Evolutionary conservation across 257 asterid species (phyloP).

Genomic region (Primulina huaijiensis): DNA sequence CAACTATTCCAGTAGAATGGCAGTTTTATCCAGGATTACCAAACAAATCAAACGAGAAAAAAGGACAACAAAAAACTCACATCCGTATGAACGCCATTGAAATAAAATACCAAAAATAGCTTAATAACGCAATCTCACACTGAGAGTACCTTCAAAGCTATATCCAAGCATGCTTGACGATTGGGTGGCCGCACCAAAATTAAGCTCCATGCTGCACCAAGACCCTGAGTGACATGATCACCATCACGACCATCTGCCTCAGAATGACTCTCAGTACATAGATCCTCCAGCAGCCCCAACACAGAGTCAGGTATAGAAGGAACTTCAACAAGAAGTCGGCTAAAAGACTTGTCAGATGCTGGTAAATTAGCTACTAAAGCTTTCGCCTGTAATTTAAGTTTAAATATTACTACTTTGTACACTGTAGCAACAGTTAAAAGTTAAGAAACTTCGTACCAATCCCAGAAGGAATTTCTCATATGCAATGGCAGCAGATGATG

Average conservation of each 20-base stretch:
- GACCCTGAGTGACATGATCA: slow-evolving; percentile 97
- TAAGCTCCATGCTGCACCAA: slow-evolving; percentile 92
- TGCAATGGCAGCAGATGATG: slow-evolving; percentile 55
- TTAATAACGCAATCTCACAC: slow-evolving; percentile 18
- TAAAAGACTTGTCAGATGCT: slow-evolving; percentile 88
- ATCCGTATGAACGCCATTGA: slow-evolving; percentile 4
- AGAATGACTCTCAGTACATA: slow-evolving; percentile 57
- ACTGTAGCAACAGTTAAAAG: slow-evolving; percentile 9
- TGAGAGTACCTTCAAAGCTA: slow-evolving; percentile 74
- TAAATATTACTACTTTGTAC: slow-evolving; percentile 28
- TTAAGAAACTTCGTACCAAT: slow-evolving; percentile 59
- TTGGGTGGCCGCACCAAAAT: slow-evolving; percentile 73
- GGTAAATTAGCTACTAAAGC: slow-evolving; percentile 72
- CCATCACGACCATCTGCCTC: slow-evolving; percentile 65
- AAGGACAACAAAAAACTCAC: not conserved
- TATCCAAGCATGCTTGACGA: slow-evolving; percentile 90
- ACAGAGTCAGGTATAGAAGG: slow-evolving; percentile 82
- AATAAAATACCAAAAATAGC: slow-evolving; percentile 16
- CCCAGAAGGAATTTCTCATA: slow-evolving; percentile 78
- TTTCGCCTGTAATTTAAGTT: slow-evolving; percentile 59
- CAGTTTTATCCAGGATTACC: not conserved
- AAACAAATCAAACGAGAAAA: slow-evolving; percentile 10
- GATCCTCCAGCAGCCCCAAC: slow-evolving; percentile 65
- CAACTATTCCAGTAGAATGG: slow-evolving; percentile 4
- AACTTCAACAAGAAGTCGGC: slow-evolving; percentile 93